Evolutionary conservation across 2,329 filamentous ascomycete species (phyloP).

Genomic region (Talaromyces rugulosus): DNA sequence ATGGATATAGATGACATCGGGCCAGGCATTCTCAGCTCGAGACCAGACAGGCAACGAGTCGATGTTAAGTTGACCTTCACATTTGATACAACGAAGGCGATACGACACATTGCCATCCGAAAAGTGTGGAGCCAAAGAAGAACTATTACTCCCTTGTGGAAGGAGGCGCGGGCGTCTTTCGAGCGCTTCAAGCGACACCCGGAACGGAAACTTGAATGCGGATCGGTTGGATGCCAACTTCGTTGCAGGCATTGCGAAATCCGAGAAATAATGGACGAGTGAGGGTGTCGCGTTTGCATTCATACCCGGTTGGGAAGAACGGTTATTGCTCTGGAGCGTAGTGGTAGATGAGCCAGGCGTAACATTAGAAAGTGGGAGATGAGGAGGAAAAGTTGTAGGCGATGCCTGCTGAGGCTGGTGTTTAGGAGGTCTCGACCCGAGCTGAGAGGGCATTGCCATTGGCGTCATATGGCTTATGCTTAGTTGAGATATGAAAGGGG

Average conservation of each 20-base stretch:
- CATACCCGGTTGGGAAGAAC: not conserved
- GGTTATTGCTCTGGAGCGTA: not conserved
- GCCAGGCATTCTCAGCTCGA: constrained; percentile 64
- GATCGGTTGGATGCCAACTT: constrained; percentile 22
- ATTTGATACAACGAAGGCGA: constrained; percentile 64
- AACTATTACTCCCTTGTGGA: constrained; percentile 13
- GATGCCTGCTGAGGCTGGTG: not conserved
- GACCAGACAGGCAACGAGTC: constrained; percentile 56
- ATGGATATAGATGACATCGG: constrained; percentile 62
- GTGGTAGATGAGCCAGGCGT: not conserved
- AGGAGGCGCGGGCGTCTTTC: constrained; percentile 29
- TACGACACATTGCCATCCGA: constrained; percentile 56
- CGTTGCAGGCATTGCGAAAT: constrained; percentile 27
- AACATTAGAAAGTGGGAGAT: not conserved
- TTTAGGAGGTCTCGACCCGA: not conserved
- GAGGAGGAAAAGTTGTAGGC: not conserved
- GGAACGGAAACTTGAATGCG: constrained; percentile 32
- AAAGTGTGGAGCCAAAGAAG: constrained; percentile 26
- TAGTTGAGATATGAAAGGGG: not conserved
- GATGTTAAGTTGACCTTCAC: constrained; percentile 25
- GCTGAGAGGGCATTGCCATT: not conserved
- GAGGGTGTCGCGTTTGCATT: not conserved
- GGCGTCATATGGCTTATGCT: not conserved
- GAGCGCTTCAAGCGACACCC: constrained; percentile 26
- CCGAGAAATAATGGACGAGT: constrained; percentile 32